phyloP scores from a whole-genome alignment of 2,329 filamentous ascomycete species.

The Fusarium agapanthi region DNA sequence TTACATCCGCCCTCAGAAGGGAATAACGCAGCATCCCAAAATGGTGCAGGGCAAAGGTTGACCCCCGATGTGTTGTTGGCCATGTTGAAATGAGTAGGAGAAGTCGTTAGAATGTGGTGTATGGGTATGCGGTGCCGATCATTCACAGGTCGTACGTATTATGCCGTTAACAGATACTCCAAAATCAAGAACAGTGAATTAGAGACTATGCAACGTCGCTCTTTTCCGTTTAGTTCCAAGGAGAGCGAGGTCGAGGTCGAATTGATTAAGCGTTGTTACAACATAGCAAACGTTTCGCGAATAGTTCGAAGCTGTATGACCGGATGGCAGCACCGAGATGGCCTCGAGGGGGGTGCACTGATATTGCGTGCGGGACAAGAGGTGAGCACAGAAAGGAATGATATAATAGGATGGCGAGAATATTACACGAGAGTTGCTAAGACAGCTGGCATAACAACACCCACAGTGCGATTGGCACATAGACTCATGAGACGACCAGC shows the following conservation, averaged over 20 bases:
- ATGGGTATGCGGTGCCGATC: constrained; percentile 14
- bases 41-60: constrained; percentile 71
- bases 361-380: constrained; percentile 3
- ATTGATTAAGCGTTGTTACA: background rate
- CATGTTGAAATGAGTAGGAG: constrained; percentile 35
- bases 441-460: constrained; percentile 13
- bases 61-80: constrained; percentile 51
- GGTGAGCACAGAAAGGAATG: constrained; percentile 12
- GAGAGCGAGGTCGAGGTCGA: background rate
- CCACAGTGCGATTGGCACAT: constrained; percentile 17
- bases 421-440: constrained; percentile 27
- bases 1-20: constrained; percentile 72
- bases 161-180: background rate
- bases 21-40: constrained; percentile 71
- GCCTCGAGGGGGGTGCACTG: constrained; percentile 14
- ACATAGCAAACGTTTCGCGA: constrained; percentile 3
- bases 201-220: background rate
- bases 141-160: background rate
- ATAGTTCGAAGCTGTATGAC: constrained; percentile 9
- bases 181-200: background rate
- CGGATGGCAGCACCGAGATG: constrained; percentile 6
- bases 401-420: background rate
- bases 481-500: constrained; percentile 24
- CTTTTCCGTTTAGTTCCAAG: background rate
- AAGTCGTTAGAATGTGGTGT: background rate